Base-by-base conservation (phyloP, 345 rosid species). In the Cardiospermum halicacabum region DNA sequence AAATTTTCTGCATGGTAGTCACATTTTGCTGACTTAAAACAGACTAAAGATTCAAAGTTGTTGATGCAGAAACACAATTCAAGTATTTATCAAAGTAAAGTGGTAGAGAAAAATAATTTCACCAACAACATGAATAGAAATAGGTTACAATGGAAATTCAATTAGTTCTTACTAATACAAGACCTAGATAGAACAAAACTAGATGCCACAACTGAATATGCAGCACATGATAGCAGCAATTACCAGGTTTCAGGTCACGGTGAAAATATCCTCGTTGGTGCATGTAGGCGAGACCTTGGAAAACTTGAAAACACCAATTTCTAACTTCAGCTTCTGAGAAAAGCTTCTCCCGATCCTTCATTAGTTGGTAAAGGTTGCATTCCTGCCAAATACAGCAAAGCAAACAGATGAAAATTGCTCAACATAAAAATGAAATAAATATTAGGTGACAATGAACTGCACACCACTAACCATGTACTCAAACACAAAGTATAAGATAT, bases 241-340 rank as follows among this genome's bases (percentile, higher is more conserved):
- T 83, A 93, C 98, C 98, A 71, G 99, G 99, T 82, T 94, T 94
- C 58, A 94, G 90, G 74, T 94, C 99, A 54, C 99, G 97, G 72
- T 94, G 99, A 63, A 94, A 94, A 70, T 90, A 91, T 64, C 99
- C 99, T 54, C 79, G 85, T 70, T 85, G 96, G 71, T 94, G 96
- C 89, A 94, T 84, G 73, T 94, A 87, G 55, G 91, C 85, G 68
- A 94, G 97, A 56, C 96, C 99, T 75, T 91, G 97, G 68, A 91
- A 91, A 42, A 94, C 92, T 89, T 94, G 99, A 70, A 88, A 91
- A 77, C 88, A 94, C 97, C 95, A 89, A 75, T 87, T 91, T 77
- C 91, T 85, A 54, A 94, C 67, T 68, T 88, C 91, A 68, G 81
- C 67, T 77, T 91, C 99, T 0, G 95, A 78, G 79, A 91, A 88